Evolutionary conservation across 805 yeast genomes (phyloP).

Genomic region (Candida endomychidarum): DNA sequence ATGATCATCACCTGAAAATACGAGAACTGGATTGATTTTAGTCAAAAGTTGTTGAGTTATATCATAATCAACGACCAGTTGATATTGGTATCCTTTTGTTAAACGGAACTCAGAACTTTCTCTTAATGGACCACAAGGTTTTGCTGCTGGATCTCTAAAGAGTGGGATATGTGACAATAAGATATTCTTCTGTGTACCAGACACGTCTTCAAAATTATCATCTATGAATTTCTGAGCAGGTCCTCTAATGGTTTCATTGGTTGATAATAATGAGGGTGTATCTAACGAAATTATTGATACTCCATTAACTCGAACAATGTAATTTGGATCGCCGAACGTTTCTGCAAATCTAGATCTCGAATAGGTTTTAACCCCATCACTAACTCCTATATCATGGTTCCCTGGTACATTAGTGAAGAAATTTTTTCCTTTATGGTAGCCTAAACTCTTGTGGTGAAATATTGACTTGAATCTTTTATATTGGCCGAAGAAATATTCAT

Average conservation of each 20-base stretch:
- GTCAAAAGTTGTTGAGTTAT: constrained; percentile 59
- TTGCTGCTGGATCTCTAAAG: constrained; percentile 59
- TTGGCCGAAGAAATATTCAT: constrained; percentile 31
- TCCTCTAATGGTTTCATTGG: constrained; percentile 37
- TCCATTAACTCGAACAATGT: constrained; percentile 22
- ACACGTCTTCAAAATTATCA: constrained; percentile 11
- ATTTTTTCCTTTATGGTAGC: constrained; percentile 22
- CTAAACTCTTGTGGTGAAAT: constrained; percentile 22
- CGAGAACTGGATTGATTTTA: constrained; percentile 60
- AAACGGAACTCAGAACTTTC: constrained; percentile 62
- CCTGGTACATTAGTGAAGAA: constrained; percentile 61
- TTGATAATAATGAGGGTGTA: constrained; percentile 73
- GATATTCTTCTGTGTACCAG: constrained; percentile 28
- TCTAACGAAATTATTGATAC: constrained; percentile 56
- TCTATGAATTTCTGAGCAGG: constrained; percentile 59
- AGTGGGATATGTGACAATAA: constrained; percentile 87
- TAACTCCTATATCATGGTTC: constrained; percentile 96
- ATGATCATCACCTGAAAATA: constrained; percentile 95
- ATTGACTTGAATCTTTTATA: constrained; percentile 32
- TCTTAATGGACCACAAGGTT: constrained; percentile 73
- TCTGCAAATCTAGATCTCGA: constrained; percentile 29
- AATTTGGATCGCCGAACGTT: constrained; percentile 35
- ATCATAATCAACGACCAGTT: constrained; percentile 74
- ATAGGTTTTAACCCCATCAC: constrained; percentile 54
- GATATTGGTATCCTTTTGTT: constrained; percentile 77